phyloP scores from a whole-genome alignment of 2,329 filamentous ascomycete genomes.

The Talaromyces sp. region DNA sequence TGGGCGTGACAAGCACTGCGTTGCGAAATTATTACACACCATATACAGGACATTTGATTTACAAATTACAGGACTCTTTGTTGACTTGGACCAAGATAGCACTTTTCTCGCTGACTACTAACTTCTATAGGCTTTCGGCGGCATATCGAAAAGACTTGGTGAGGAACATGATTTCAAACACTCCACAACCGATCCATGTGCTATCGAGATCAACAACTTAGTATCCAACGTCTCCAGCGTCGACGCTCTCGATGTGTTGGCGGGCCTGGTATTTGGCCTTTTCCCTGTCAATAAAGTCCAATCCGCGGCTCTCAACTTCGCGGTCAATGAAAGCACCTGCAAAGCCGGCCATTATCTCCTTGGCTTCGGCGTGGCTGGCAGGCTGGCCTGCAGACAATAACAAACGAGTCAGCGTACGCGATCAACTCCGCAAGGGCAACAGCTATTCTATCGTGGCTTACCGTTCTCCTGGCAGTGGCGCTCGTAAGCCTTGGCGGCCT shows the following conservation, averaged over 20 bases:
- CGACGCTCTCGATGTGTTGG: slow-evolving; percentile 35
- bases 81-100: not conserved
- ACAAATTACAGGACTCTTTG: not conserved
- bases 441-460: slow-evolving; percentile 25
- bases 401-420: not conserved
- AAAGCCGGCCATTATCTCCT: slow-evolving; percentile 70
- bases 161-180: not conserved
- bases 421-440: not conserved
- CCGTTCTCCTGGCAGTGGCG: slow-evolving; percentile 67
- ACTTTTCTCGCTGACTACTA: not conserved
- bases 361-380: slow-evolving; percentile 68
- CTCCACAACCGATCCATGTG: not conserved
- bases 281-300: slow-evolving; percentile 57
- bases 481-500: slow-evolving; percentile 76
- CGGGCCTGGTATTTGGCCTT: slow-evolving; percentile 58
- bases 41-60: not conserved
- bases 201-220: not conserved
- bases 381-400: slow-evolving; percentile 54
- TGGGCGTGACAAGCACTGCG: too few relatives aligned
- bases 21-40: too few relatives aligned
- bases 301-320: slow-evolving; percentile 64
- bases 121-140: not conserved
- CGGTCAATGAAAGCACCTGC: slow-evolving; percentile 76
- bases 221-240: not conserved
- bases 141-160: not conserved